A percentile compares a stretch with the other conserved stretches of the same genome.
These are phyloP conservation scores for Saccharomycopsis fibuligera DNA, from an alignment of 805 yeast genomes.

Conservation along the genomic window DNA sequence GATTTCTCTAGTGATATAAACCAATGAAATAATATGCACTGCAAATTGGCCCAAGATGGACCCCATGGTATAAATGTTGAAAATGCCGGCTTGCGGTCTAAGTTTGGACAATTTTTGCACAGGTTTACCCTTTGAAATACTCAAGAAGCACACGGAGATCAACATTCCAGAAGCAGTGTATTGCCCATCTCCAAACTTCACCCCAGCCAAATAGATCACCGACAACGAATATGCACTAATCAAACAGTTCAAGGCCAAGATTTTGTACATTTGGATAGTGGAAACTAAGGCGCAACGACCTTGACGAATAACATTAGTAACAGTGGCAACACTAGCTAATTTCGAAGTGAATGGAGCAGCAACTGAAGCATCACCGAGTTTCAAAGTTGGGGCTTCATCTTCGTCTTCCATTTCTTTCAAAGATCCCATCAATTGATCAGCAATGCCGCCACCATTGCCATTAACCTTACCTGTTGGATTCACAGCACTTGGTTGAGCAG, in stretches of 20 bases:
- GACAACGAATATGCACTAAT: constrained; percentile 94
- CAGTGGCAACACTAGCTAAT: constrained; percentile 84
- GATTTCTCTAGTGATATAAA: constrained; percentile 78
- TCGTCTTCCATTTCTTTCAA: constrained; percentile 52
- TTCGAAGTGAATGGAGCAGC: constrained; percentile 99
- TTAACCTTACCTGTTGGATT: too few species aligned
- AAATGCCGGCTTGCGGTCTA: constrained; percentile 97
- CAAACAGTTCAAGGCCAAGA: constrained; percentile 91
- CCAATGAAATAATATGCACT: constrained; percentile 74
- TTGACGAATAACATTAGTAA: constrained; percentile 89
- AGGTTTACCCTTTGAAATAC: constrained; percentile 91
- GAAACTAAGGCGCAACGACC: constrained; percentile 97
- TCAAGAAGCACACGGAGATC: constrained; percentile 88
- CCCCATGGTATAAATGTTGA: constrained; percentile 94
- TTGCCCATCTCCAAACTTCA: constrained; percentile 96
- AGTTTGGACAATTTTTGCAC: constrained; percentile 81
- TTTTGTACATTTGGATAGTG: constrained; percentile 98
- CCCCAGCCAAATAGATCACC: constrained; percentile 92
- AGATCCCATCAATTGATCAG: constrained; percentile 58
- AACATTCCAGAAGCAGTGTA: constrained; percentile 94
- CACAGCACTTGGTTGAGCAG: constrained; percentile 23
- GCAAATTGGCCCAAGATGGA: constrained; percentile 96
- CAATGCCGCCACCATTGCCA: constrained; percentile 44
- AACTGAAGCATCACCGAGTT: constrained; percentile 96
- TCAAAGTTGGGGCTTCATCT: constrained; percentile 83